Base-by-base conservation (phyloP, 768 basidiomycete genomes). In the Termitomyces sp. region DNA sequence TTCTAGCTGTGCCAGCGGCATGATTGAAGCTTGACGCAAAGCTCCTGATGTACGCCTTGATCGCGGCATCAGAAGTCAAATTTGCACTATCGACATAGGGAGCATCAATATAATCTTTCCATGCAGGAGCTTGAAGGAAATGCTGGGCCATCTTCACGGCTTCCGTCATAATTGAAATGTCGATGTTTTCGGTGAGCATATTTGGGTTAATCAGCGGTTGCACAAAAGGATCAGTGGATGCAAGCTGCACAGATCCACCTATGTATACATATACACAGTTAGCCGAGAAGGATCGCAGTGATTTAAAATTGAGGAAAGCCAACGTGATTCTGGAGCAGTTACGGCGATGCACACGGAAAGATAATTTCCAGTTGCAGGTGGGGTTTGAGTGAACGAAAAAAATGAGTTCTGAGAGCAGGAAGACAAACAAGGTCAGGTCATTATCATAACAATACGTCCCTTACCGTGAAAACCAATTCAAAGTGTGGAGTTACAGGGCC, bases 401-500 rank as follows among this genome's bases (percentile, higher is more conserved):
- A 60, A 45, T 20, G 58, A 56, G 33, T 62, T 62, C 61, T 65
- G 56, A 2, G 18, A 20, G 2, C 8, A 33, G n/a, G 18, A 27
- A 11, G 22, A 49, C 15, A 42, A 22, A 3, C 8, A 24, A 36
- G 18, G 18, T 9, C 31, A 15, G 27, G 5, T 18, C 16, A 20
- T 39, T 16, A 39, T 27, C 11, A 13, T 36, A 11, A 20, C 22
- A 13, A 6, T 37, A 12, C 12, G 24, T 8, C 9, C 6, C 22
- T 39, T 58, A 50, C 56, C 51, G 51, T 31, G 41, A 58, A 45
- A 44, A 31, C 22, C 12, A 68, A 49, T 52, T 71, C 70, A 30
- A 64, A 65, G 55, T 71, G 70, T 4, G 66, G 62, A 30, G 66
- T 65, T 6, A 33, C 36, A 3, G 47, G 59, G 5, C 70, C 70